Percentiles rank a stretch among this genome's conserved stretches.
phyloP scores from a whole-genome alignment of 1,284 basidiomycete species.

The Naganishia albida region DNA sequence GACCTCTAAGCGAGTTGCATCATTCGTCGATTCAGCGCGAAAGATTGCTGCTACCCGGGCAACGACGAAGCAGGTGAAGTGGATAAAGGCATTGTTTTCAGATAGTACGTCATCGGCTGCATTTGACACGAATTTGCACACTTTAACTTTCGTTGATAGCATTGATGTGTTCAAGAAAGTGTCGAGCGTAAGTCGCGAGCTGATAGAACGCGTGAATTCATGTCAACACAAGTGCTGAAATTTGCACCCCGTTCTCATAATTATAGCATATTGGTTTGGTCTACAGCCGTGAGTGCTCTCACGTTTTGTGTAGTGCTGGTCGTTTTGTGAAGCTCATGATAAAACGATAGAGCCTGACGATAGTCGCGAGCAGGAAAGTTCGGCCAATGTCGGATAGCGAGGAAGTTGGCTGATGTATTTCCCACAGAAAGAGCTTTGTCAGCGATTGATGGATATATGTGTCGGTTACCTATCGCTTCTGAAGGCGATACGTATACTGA shows the following conservation, averaged over 20 bases:
- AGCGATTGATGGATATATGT: slow-evolving; percentile 44
- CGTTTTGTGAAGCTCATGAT: background rate
- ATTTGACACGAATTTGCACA: background rate
- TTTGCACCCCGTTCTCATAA: background rate
- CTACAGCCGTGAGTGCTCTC: slow-evolving; percentile 42
- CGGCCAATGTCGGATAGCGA: background rate
- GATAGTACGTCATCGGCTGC: slow-evolving; percentile 40
- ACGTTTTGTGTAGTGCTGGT: background rate
- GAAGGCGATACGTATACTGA: background rate
- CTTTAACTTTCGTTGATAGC: slow-evolving; percentile 33
- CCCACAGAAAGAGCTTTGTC: slow-evolving; percentile 40
- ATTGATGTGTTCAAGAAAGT: slow-evolving; percentile 47
- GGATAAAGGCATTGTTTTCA: slow-evolving; percentile 42
- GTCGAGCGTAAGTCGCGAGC: slow-evolving; percentile 44
- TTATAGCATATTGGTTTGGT: slow-evolving; percentile 49
- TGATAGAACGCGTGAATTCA: background rate
- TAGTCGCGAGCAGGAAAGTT: slow-evolving; percentile 37
- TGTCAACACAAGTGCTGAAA: slow-evolving; percentile 12
- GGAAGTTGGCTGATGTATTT: background rate
- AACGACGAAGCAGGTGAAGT: slow-evolving; percentile 37
- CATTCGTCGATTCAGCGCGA: background rate
- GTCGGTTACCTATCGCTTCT: slow-evolving; percentile 36
- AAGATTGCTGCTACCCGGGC: slow-evolving; percentile 22
- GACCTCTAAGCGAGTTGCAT: background rate
- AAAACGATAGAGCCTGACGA: slow-evolving; percentile 42